Evolutionary conservation across 2,329 filamentous ascomycete species (phyloP).

Genomic region (Phoma sp.): DNA sequence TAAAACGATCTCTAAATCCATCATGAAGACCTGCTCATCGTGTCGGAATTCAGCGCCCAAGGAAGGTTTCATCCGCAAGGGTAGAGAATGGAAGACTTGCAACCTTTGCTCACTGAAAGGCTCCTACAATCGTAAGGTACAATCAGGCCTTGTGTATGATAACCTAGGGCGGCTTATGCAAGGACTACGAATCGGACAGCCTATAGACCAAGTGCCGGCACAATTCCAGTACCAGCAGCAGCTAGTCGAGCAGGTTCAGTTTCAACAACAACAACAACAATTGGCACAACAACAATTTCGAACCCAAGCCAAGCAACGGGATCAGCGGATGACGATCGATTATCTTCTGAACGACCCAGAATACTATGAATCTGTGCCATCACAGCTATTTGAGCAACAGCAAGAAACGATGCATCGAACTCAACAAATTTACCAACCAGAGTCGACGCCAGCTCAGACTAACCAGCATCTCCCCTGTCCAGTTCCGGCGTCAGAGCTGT

Average conservation of each 20-base stretch:
- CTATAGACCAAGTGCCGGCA: background rate
- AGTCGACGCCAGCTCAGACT: background rate
- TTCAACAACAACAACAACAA: background rate
- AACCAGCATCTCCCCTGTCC: background rate
- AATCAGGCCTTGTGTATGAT: background rate
- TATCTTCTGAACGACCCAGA: background rate
- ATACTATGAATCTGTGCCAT: background rate
- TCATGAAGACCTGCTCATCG: background rate
- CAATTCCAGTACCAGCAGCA: background rate
- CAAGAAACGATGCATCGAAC: background rate
- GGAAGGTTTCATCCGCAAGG: background rate
- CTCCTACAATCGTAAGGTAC: background rate
- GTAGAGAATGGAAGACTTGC: background rate
- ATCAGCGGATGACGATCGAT: background rate
- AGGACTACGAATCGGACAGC: background rate
- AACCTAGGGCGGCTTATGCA: background rate
- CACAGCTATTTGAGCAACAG: background rate
- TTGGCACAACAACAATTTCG: background rate
- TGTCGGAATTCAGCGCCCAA: background rate
- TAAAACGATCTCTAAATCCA: background rate
- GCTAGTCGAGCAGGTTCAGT: background rate
- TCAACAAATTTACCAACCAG: background rate
- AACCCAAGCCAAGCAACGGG: background rate
- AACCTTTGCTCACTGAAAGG: background rate
- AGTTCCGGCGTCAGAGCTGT: background rate